Base-by-base conservation (phyloP, 2,329 filamentous ascomycete genomes). In the Aspergillus sp. region DNA sequence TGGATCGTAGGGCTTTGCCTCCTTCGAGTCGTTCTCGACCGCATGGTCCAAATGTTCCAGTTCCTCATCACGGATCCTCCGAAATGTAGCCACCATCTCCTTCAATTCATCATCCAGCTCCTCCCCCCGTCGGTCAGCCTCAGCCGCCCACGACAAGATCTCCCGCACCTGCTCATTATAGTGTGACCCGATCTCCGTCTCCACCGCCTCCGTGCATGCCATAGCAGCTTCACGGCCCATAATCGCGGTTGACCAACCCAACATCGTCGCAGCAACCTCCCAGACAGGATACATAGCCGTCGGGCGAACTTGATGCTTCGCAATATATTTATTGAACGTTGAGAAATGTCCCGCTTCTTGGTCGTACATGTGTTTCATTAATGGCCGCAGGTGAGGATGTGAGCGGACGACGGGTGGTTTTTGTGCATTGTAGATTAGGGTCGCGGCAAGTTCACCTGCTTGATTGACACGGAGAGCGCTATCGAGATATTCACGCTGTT, bases 281-380 rank as follows among this genome's bases (percentile, higher is more conserved):
- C 93, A 98, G 2, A 96, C 54, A 0, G 93, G 93, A 62, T 94
- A 95, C 74, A 98, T 85, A 10, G 86, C 88, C 0, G 93, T 96
- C 0, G 93, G 93, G 0, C 93, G 87, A 45, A 98, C 83, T 48
- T 90, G 88, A 69, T 97, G 93, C 61, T 84, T 86, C 15, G 86
- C 83, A 4, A 97, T 75, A 22, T 97, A 78, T 3, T 75, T 61
- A 69, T 95, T 95, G 78, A 97, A 98, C 32, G 84, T 93, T 3
- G 74, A 70, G 58, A 97, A 83, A 69, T 98, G 93, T 7, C 83
- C 85, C 10, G 82, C 89, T 75, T 98, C 93, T 68, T 98, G 93
- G 61, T 93, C 88, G 75, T 95, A 90, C 93, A 98, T 98, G 77
- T 97, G 93, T 60, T 84, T 82, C 89, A 98, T 95, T 27, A 97